Evolutionary conservation across 495 filamentous ascomycete species (phyloP).

Genomic region (Ascobolus immersus): DNA sequence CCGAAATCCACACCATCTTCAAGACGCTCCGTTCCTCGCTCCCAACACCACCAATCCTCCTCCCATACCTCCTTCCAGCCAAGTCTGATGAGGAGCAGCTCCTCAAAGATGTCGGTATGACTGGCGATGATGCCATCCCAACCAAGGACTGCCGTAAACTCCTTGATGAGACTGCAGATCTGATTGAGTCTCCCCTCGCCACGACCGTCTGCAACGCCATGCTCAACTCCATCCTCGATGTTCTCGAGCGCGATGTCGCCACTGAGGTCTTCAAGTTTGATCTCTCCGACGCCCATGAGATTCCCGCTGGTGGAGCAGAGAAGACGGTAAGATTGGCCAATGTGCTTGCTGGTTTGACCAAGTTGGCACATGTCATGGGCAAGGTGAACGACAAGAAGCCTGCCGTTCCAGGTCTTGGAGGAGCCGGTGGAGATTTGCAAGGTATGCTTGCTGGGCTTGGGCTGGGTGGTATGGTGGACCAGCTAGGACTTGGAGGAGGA

Average conservation of each 20-base stretch:
- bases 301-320: slow-evolving; percentile 19
- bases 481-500: neutral
- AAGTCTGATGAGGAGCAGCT: slow-evolving; percentile 51
- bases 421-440: slow-evolving; percentile 45
- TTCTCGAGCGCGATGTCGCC: slow-evolving; percentile 48
- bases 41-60: slow-evolving; percentile 16
- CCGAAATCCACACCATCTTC: slow-evolving; percentile 50
- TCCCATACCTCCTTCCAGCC: slow-evolving; percentile 62
- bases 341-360: slow-evolving; percentile 59
- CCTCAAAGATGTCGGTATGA: slow-evolving; percentile 56
- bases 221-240: slow-evolving; percentile 64
- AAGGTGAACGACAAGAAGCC: no score
- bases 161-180: slow-evolving; percentile 85
- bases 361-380: slow-evolving; percentile 74
- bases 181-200: slow-evolving; percentile 83
- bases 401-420: slow-evolving; percentile 60
- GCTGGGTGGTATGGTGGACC: neutral
- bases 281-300: slow-evolving; percentile 18
- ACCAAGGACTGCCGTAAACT: slow-evolving; percentile 41
- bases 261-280: slow-evolving; percentile 48
- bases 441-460: slow-evolving; percentile 5
- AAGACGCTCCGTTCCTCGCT: slow-evolving; percentile 34
- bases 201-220: slow-evolving; percentile 56
- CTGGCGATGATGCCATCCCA: slow-evolving; percentile 23
- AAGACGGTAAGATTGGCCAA: slow-evolving; percentile 59